Evolutionary conservation across 1,284 basidiomycete genomes (phyloP), one percentile per base, ranked within the genome.

Genomic region (Mrakiaceae sp.): DNA sequence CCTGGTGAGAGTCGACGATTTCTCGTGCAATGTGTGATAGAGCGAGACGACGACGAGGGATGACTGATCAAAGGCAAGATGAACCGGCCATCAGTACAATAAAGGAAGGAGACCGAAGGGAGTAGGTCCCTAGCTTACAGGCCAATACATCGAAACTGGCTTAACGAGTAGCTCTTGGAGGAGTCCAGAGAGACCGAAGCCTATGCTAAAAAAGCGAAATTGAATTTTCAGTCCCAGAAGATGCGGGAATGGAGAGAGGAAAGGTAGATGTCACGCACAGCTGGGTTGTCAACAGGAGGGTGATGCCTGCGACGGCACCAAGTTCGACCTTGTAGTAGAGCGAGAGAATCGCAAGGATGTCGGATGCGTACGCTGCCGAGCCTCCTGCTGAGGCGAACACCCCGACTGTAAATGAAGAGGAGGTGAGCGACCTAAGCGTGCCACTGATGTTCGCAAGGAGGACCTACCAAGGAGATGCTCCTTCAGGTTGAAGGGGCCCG

Each of bases 221-320:
- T 49, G 56, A 12, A 6, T 46, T 16, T 27, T 39, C 9, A 6
- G 59, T 27, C 5, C n/a, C 48, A 53, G 16, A n/a, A 42, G 27
- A 14, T 50, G 48, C 8, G n/a, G 48, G 42, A 16, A 43, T 46
- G 4, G 27, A 27, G 27, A 27, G 27, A 27, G 27, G 27, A 27
- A 27, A 27, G 27, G 27, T 27, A 27, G 46, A 82, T 78, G 57
- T 27, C 27, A 27, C 27, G 27, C 1, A 27, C 27, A 80, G 74
- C 69, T 82, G 81, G 0, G 80, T 81, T 4, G 78, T 78, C 58
- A 81, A 75, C 1, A 82, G 74, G 0, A 81, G 80, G 64, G 84
- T 79, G 44, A 83, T 80, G 2, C 78, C 74, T 2, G 75, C 71
- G 4, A 75, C 42, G 0, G 74, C 66, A 12, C 72, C 70, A 1